Conservation (phyloP, 352 stramenopile species). For the Phytophthora tubulina region DNA sequence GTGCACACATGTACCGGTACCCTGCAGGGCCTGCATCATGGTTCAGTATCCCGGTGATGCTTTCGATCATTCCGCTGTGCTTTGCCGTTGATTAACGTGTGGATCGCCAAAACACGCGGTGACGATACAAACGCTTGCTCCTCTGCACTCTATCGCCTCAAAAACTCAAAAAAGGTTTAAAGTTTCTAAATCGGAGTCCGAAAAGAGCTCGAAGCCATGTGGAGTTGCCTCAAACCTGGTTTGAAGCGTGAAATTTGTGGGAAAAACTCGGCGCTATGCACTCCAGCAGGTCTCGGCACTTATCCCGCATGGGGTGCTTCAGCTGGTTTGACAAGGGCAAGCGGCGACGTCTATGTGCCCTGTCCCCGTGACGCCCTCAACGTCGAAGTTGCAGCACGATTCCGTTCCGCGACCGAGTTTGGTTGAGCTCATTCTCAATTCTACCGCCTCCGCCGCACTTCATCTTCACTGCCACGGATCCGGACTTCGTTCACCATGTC, state of each 20-base stretch:
- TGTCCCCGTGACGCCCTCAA: conserved; percentile 15
- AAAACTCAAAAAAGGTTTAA: too few species aligned
- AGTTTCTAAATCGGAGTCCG: too few species aligned
- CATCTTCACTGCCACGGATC: conserved; percentile 15
- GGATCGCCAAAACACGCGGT: not conserved
- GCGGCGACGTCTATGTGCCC: conserved; percentile 14
- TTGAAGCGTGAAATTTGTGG: not conserved
- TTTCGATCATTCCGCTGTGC: not conserved
- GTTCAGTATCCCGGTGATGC: not conserved
- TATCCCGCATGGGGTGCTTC: conserved; percentile 26
- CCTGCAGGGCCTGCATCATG: conserved; percentile 4
- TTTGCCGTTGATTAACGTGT: conserved; percentile 15
- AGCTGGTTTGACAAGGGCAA: conserved; percentile 32
- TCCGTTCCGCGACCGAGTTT: conserved; percentile 6
- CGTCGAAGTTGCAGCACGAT: conserved; percentile 30
- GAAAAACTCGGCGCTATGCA: conserved; percentile 17
- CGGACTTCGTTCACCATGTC: conserved; percentile 25
- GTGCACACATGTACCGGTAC: not conserved
- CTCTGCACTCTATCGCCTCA: too few species aligned
- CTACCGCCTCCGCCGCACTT: conserved; percentile 26
- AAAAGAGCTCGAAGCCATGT: not conserved
- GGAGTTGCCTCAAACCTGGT: conserved; percentile 1
- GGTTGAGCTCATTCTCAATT: conserved; percentile 29
- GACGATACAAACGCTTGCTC: conserved; percentile 19
- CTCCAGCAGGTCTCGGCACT: conserved; percentile 11